Percentiles rank a stretch among this genome's conserved stretches.
Evolutionary conservation across 345 rosid genomes (phyloP).

Genomic region (Camelina laxa): DNA sequence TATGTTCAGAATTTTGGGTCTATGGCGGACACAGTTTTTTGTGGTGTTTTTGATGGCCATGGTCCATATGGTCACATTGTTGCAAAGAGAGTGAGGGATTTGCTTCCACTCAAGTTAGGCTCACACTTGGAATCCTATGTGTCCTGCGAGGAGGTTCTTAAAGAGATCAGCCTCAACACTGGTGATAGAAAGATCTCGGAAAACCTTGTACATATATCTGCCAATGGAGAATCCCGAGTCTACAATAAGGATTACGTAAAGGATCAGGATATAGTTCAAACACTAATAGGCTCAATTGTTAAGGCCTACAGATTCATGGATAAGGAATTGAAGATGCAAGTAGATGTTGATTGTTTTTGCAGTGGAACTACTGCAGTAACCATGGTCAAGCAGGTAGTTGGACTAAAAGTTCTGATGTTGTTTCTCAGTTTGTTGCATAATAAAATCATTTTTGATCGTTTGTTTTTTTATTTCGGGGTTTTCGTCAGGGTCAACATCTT

Average conservation of each 20-base stretch:
- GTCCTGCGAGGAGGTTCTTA: conserved; percentile 61
- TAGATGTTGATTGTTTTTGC: conserved; percentile 88
- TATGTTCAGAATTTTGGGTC: conserved; percentile 80
- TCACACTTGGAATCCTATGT: conserved; percentile 70
- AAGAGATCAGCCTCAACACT: conserved; percentile 66
- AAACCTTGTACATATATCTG: conserved; percentile 61
- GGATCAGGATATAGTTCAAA: conserved; percentile 57
- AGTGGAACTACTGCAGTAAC: conserved; percentile 95
- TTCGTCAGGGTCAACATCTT: conserved; percentile 77
- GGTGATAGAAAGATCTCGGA: conserved; percentile 60
- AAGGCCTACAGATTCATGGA: conserved; percentile 84
- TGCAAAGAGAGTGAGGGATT: conserved; percentile 92
- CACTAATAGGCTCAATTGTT: conserved; percentile 67
- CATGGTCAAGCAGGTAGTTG: conserved; percentile 77
- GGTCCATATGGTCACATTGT: conserved; percentile 97
- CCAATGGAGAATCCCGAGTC: conserved; percentile 67
- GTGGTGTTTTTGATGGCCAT: conserved; percentile 99
- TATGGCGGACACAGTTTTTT: conserved; percentile 76
- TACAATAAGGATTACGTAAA: conserved; percentile 57
- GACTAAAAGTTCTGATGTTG: conserved; percentile 22
- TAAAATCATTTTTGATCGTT: background rate
- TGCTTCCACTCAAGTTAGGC: conserved; percentile 80
- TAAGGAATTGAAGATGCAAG: conserved; percentile 83
- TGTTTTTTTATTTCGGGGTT: background rate
- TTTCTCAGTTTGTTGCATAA: conserved; percentile 13